Evolutionary conservation across 768 basidiomycete species (phyloP), one percentile per base, ranked within the genome.

Genomic region (Sarcomyxa edulis): DNA sequence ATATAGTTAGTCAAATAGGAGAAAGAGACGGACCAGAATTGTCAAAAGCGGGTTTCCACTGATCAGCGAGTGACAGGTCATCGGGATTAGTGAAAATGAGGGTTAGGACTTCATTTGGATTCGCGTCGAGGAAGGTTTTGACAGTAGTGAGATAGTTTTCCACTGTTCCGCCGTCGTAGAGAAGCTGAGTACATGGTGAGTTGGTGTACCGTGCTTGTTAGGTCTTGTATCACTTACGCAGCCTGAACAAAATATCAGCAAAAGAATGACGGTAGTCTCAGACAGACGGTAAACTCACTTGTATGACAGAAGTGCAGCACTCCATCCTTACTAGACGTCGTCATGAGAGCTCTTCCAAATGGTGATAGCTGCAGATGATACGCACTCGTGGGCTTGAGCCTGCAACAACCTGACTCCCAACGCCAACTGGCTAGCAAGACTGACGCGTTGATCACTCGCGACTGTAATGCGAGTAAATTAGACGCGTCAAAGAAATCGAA

Each of bases 41-140:
- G 26, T 71, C 64, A 54, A 82, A 82, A 1, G 67, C 60, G 1
- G 74, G 72, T 23, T 68, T 68, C 72, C 76, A 81, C 5, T 69
- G 53, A 4, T 59, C 60, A 4, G 61, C 49, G 9, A 78, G 60
- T 1, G 73, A 69, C 11, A 70, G 56, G 7, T 69, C 66, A 39
- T 82, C 81, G 4, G 74, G 76, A 51, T 84, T 84, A 26, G 81
- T 81, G 49, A 84, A 80, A 25, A 84, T 58, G 36, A 84, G 58
- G 0, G 81, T 79, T 33, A 84, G 42, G 28, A 83, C 78, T 44
- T 84, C 81, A 46, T 72, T 78, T 0, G 81, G 79, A 48, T 84
- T 79, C 7, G 68, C 61, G 34, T 71, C 68, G 19, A 82, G 61
- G 61, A 71, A 83, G 2, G 65, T 59, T 48, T 73, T 74, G 51